Conservation (phyloP, 257 asterid species). For the Solanum neorickii region DNA sequence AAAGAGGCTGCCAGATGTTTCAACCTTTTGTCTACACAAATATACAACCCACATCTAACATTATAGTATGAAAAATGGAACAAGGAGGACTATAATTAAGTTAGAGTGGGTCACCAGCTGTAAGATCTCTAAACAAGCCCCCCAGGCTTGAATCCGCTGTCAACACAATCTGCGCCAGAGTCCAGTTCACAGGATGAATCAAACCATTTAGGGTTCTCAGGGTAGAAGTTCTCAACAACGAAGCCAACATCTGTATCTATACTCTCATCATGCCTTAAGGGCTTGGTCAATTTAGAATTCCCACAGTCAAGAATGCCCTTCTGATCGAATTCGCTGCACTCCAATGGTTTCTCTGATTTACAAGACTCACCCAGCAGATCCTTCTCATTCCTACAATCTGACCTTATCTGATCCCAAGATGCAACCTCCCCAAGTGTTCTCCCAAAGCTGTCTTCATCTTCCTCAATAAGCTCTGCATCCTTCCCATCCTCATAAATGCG, state of each 20-base stretch:
- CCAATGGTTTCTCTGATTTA: slow-evolving; percentile 82
- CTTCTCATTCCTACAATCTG: slow-evolving; percentile 51
- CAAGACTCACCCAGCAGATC: slow-evolving; percentile 65
- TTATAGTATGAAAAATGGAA: slow-evolving; percentile 14
- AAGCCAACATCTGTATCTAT: slow-evolving; percentile 79
- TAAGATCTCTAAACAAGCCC: slow-evolving; percentile 49
- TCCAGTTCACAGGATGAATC: slow-evolving; percentile 88
- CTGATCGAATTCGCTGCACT: slow-evolving; percentile 64
- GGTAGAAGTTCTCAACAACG: slow-evolving; percentile 69
- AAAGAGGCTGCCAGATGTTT: slow-evolving; percentile 15
- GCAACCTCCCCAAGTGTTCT: slow-evolving; percentile 97
- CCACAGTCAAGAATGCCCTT: slow-evolving; percentile 56
- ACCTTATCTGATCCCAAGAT: slow-evolving; percentile 85
- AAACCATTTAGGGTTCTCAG: slow-evolving; percentile 91
- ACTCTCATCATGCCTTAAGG: slow-evolving; percentile 40
- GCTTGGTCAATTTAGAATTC: slow-evolving; percentile 27
- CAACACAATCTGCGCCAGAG: slow-evolving; percentile 63
- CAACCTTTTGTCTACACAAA: slow-evolving; percentile 26
- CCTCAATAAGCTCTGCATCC: slow-evolving; percentile 79
- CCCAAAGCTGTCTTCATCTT: slow-evolving; percentile 93
- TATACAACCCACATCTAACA: slow-evolving; percentile 44
- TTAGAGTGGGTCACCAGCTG: slow-evolving; percentile 53
- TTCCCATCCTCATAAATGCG: slow-evolving; percentile 64
- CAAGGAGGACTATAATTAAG: slow-evolving; percentile 20
- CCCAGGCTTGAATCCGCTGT: slow-evolving; percentile 72